These are phyloP conservation scores for Pascua sp. DNA, from an alignment of 1,284 basidiomycete genomes.

Conservation along the genomic window DNA sequence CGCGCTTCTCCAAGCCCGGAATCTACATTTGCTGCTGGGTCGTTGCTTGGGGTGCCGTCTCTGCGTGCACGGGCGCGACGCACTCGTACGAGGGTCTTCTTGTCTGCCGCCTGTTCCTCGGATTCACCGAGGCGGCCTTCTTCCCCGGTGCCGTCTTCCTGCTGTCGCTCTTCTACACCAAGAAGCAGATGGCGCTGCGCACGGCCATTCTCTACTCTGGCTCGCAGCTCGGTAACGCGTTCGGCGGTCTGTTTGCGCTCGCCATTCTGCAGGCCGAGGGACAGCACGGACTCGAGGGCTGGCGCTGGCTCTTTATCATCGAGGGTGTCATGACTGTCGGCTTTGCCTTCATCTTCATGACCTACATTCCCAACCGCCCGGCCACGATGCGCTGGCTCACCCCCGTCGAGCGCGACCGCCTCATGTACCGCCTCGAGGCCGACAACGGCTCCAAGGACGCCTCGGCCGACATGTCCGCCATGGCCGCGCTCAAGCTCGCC, in stretches of 20 bases:
- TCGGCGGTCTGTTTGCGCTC: slow-evolving; percentile 37
- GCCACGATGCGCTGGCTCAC: slow-evolving; percentile 32
- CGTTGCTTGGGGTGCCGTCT: slow-evolving; percentile 40
- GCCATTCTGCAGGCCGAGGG: slow-evolving; percentile 30
- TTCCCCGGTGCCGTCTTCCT: slow-evolving; percentile 40
- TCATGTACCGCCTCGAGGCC: slow-evolving; percentile 37
- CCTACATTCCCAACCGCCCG: slow-evolving; percentile 40
- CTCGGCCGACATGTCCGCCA: slow-evolving; percentile 26
- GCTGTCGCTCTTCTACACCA: slow-evolving; percentile 40
- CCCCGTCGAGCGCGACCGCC: slow-evolving; percentile 28
- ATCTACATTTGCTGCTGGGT: slow-evolving; percentile 31
- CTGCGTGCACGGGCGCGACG: slow-evolving; percentile 32
- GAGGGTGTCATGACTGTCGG: slow-evolving; percentile 33
- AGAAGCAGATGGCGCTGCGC: slow-evolving; percentile 31
- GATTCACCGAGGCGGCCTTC: slow-evolving; percentile 38
- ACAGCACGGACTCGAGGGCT: slow-evolving; percentile 35
- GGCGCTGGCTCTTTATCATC: slow-evolving; percentile 41
- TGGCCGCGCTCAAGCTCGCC: slow-evolving; percentile 30
- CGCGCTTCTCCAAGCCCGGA: slow-evolving; percentile 28
- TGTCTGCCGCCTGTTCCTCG: slow-evolving; percentile 26
- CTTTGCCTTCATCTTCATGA: slow-evolving; percentile 28
- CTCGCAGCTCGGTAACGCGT: slow-evolving; percentile 45
- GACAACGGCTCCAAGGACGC: slow-evolving; percentile 36
- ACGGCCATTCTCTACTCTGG: slow-evolving; percentile 31
- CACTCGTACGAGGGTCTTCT: slow-evolving; percentile 26